Percentiles rank a stretch among this genome's conserved stretches.
Conservation (phyloP, 2,329 filamentous ascomycete species). For the Thermothelomyces thermophilus region DNA sequence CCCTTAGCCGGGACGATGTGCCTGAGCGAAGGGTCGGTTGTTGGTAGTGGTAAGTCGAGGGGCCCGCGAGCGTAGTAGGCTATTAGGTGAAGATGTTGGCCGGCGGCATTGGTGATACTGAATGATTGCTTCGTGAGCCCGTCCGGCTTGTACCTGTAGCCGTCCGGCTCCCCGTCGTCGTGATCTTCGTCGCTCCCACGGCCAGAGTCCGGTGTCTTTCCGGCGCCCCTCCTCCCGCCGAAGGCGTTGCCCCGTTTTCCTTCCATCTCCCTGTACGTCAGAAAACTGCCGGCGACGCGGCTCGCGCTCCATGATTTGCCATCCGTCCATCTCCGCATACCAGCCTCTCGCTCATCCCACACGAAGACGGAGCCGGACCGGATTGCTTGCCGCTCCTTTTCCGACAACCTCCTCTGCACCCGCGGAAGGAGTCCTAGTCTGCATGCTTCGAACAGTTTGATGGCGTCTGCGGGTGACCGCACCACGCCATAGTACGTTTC, state of each 20-base stretch:
- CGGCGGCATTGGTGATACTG: constrained; percentile 85
- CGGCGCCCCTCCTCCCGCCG: constrained; percentile 51
- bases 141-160: constrained; percentile 91
- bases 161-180: constrained; percentile 77
- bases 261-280: constrained; percentile 98
- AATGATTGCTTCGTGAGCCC: constrained; percentile 99
- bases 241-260: constrained; percentile 86
- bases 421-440: constrained; percentile 80
- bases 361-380: constrained; percentile 96
- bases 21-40: constrained; percentile 70
- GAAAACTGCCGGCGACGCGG: constrained; percentile 91
- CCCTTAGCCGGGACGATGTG: constrained; percentile 84
- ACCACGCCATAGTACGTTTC: constrained; percentile 96
- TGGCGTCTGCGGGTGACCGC: constrained; percentile 91
- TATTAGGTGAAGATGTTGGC: constrained; percentile 93
- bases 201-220: constrained; percentile 77
- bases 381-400: constrained; percentile 95
- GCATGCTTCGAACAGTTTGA: constrained; percentile 97
- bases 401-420: constrained; percentile 86
- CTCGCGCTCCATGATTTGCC: constrained; percentile 99
- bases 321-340: constrained; percentile 97
- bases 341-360: constrained; percentile 98
- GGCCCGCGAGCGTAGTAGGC: constrained; percentile 81
- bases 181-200: constrained; percentile 79
- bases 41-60: constrained; percentile 71